These are phyloP conservation scores for Sinapis alba DNA, from an alignment of 441 rosid genomes.

Conservation along the genomic window DNA sequence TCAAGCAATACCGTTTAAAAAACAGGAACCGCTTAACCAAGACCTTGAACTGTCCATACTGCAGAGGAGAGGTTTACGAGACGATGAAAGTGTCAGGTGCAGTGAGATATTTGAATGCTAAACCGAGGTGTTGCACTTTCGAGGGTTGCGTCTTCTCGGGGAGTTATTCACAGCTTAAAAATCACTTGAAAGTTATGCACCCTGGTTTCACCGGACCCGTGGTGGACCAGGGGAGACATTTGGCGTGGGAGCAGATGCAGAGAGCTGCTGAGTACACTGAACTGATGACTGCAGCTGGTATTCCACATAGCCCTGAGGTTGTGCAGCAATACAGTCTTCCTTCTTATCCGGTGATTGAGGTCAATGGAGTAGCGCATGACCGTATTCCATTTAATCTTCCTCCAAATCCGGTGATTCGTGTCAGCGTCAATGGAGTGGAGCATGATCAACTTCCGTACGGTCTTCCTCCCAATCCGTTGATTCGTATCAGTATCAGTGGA, in stretches of 20 bases:
- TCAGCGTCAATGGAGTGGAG: neutral
- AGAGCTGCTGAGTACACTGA: neutral
- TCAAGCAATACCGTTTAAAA: conserved; percentile 39
- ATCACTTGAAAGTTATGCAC: conserved; percentile 21
- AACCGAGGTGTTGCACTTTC: conserved; percentile 19
- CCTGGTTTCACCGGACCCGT: neutral
- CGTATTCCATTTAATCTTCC: neutral
- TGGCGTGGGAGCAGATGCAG: conserved; percentile 2
- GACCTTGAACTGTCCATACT: conserved; percentile 32
- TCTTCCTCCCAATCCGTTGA: neutral
- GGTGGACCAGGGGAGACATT: neutral
- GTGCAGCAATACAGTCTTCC: neutral
- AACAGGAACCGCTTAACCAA: conserved; percentile 9
- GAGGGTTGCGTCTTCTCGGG: conserved; percentile 23
- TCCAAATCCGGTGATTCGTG: neutral
- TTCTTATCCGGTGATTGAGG: neutral
- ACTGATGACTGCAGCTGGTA: neutral
- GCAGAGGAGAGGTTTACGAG: conserved; percentile 25
- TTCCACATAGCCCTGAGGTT: neutral
- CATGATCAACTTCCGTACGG: neutral
- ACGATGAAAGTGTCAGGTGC: neutral
- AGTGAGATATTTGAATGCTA: conserved; percentile 24
- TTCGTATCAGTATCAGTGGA: neutral
- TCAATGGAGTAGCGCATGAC: neutral
- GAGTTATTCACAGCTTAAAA: conserved; percentile 17